Evolutionary conservation across 179 eudicot genomes (phyloP).

Genomic region (Spinacia oleracea): DNA sequence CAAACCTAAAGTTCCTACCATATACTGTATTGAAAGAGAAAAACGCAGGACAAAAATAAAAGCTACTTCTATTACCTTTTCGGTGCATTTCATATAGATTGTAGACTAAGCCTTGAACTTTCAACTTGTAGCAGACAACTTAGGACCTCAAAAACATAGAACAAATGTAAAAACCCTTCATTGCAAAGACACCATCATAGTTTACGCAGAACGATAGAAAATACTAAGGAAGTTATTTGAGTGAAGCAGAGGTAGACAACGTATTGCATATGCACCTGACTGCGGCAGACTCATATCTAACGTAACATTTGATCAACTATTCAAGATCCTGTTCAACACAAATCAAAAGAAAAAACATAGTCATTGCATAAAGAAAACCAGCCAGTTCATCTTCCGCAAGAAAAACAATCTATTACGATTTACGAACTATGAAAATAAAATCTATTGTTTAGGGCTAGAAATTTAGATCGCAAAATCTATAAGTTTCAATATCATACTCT

Average conservation of each 20-base stretch:
- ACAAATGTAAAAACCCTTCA: neutral
- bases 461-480: too few relatives aligned
- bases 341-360: neutral
- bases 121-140: neutral
- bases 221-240: neutral
- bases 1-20: neutral
- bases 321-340: neutral
- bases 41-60: neutral
- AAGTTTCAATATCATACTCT: too few relatives aligned
- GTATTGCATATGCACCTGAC: neutral
- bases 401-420: neutral
- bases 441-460: too few relatives aligned
- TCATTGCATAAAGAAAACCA: neutral
- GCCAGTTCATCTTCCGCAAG: neutral
- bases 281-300: neutral
- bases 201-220: too few relatives aligned
- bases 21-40: neutral
- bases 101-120: too few relatives aligned
- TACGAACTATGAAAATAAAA: too few relatives aligned
- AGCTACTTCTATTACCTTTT: neutral
- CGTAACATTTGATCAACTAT: neutral
- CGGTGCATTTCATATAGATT: neutral
- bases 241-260: neutral
- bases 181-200: neutral
- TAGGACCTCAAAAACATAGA: neutral